Percentiles rank a stretch among this genome's conserved stretches.
Conservation (phyloP, 768 basidiomycete genomes). For the Calocera cornea region DNA sequence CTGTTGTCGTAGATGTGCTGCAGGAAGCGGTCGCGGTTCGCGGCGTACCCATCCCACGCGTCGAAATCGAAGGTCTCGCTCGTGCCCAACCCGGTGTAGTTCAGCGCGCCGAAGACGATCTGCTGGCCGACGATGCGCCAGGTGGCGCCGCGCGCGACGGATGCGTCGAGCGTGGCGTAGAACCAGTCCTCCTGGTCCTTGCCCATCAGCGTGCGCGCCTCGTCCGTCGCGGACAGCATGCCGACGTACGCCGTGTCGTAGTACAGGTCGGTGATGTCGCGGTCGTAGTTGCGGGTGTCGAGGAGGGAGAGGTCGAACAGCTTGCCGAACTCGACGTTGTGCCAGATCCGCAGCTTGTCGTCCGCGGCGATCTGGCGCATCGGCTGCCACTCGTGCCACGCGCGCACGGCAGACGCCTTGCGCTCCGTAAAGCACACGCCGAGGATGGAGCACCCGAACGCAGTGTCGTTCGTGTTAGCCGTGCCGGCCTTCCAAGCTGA, state of each 20-base stretch:
- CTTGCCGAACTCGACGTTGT: constrained; percentile 50
- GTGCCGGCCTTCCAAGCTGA: constrained; percentile 45
- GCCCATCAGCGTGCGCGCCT: constrained; percentile 43
- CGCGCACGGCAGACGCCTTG: constrained; percentile 44
- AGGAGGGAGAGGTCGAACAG: constrained; percentile 49
- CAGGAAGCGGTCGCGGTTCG: constrained; percentile 39
- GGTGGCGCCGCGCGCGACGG: constrained; percentile 34
- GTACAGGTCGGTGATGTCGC: constrained; percentile 43
- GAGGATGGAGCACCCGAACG: constrained; percentile 38
- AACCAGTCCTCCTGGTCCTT: constrained; percentile 44
- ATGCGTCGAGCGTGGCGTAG: constrained; percentile 33
- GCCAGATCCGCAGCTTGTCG: constrained; percentile 47
- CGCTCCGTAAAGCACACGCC: constrained; percentile 47
- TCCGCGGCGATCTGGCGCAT: constrained; percentile 43
- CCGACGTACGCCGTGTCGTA: constrained; percentile 34
- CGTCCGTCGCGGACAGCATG: constrained; percentile 3
- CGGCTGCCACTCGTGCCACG: constrained; percentile 51
- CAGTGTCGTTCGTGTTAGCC: constrained; percentile 41
- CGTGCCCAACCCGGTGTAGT: constrained; percentile 25
- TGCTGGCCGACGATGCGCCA: constrained; percentile 49
- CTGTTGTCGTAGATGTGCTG: constrained; percentile 37
- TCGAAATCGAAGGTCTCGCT: constrained; percentile 28
- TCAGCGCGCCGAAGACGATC: constrained; percentile 41
- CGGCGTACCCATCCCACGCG: constrained; percentile 48
- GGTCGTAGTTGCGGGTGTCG: constrained; percentile 47